Evolutionary conservation across 805 yeast genomes (phyloP).

Genomic region (Barnettozyma siamensis): DNA sequence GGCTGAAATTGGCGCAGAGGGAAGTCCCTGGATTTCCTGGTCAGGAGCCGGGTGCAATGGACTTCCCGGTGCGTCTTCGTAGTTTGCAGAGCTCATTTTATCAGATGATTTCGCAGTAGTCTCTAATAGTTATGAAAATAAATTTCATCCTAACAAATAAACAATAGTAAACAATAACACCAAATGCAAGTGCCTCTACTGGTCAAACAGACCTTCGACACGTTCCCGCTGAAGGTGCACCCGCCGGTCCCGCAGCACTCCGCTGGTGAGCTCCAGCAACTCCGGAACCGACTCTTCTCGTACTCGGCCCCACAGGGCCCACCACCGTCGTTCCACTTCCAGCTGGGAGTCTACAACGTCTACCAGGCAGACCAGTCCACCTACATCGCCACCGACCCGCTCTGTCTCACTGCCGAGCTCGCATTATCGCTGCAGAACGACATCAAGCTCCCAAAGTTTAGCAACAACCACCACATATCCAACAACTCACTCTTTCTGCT

Average conservation of each 20-base stretch:
- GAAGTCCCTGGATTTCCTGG: constrained; percentile 12
- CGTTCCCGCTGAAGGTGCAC: constrained; percentile 44
- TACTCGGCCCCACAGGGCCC: constrained; percentile 9
- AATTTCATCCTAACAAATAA: background rate
- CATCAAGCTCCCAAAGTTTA: constrained; percentile 35
- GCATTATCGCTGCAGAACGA: constrained; percentile 40
- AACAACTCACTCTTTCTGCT: constrained; percentile 36
- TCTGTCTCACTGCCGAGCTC: constrained; percentile 43
- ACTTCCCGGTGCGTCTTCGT: constrained; percentile 19
- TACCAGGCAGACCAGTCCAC: constrained; percentile 25
- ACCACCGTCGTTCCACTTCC: constrained; percentile 28
- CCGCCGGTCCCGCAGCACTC: constrained; percentile 31
- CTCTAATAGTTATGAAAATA: too few species aligned
- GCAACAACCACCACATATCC: constrained; percentile 12
- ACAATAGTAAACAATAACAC: background rate
- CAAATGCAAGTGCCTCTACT: constrained; percentile 32
- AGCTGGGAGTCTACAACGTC: constrained; percentile 50
- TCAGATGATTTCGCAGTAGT: too few species aligned
- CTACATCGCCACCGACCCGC: constrained; percentile 52
- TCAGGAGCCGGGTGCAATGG: constrained; percentile 24
- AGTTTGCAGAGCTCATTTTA: too few species aligned
- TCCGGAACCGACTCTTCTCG: constrained; percentile 21
- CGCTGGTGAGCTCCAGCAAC: constrained; percentile 22
- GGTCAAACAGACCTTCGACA: constrained; percentile 39
- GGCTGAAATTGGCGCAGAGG: constrained; percentile 7